phyloP scores from a whole-genome alignment of 257 asterid genomes.

The Penstemon eatonii region DNA sequence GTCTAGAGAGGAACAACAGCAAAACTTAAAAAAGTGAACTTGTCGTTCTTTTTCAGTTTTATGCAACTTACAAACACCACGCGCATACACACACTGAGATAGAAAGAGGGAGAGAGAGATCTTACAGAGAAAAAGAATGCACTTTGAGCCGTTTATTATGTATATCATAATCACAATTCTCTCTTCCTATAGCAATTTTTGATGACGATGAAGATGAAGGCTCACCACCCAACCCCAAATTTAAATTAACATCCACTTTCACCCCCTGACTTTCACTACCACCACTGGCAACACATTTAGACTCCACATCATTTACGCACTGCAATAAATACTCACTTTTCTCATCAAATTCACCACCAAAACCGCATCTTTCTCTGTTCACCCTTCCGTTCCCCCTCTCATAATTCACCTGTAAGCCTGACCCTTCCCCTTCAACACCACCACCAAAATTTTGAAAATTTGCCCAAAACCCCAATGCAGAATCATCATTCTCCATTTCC shows the following conservation, averaged over 20 bases:
- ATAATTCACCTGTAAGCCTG: constrained; percentile 28
- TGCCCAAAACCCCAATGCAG: constrained; percentile 43
- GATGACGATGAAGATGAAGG: constrained; percentile 59
- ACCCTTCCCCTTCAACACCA: constrained; percentile 25
- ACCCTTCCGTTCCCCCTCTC: constrained; percentile 26
- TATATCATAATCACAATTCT: constrained; percentile 40
- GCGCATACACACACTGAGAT: neutral
- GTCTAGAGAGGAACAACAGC: too few species aligned
- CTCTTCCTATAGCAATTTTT: constrained; percentile 38
- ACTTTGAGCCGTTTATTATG: constrained; percentile 87
- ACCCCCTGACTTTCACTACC: constrained; percentile 40
- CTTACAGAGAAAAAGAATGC: constrained; percentile 76
- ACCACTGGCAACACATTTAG: constrained; percentile 31
- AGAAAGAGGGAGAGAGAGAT: constrained; percentile 17
- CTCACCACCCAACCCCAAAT: constrained; percentile 70
- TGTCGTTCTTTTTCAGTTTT: too few species aligned
- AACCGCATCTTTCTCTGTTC: constrained; percentile 15
- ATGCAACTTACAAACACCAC: neutral
- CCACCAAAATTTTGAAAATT: constrained; percentile 21
- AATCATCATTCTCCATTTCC: constrained; percentile 55
- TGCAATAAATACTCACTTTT: constrained; percentile 34
- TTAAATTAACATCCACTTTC: constrained; percentile 56
- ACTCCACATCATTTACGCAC: constrained; percentile 34
- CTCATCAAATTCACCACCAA: constrained; percentile 28
- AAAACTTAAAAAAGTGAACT: too few species aligned